Evolutionary conservation across 228 moss, liverwort and hornwort species (phyloP).

Genomic region (Sphagnum fallax): DNA sequence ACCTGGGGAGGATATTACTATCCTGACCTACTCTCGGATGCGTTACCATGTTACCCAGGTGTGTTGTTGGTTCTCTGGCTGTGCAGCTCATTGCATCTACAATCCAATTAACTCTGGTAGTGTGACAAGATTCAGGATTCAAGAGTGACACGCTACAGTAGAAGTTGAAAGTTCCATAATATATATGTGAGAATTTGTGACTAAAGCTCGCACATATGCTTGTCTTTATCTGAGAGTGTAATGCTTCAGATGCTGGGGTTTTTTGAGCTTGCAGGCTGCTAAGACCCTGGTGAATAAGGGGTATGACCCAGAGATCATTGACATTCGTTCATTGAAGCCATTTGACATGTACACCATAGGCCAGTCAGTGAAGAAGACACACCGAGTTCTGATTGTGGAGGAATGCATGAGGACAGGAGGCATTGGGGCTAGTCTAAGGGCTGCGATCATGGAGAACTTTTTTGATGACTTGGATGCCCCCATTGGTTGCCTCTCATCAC

Average conservation of each 20-base stretch:
- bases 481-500: conserved; percentile 94
- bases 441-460: conserved; percentile 92
- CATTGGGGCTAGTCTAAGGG: conserved; percentile 93
- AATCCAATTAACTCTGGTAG: too few relatives aligned
- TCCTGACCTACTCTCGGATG: conserved; percentile 95
- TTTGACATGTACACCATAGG: conserved; percentile 96
- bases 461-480: conserved; percentile 97
- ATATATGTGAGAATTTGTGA: too few relatives aligned
- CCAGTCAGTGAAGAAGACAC: conserved; percentile 95
- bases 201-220: too few relatives aligned
- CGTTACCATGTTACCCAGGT: conserved; percentile 79
- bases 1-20: conserved; percentile 80
- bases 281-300: conserved; percentile 94
- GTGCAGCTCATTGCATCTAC: too few relatives aligned
- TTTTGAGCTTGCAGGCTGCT: conserved; percentile 52
- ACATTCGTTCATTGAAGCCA: conserved; percentile 96
- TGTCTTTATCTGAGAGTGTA: too few relatives aligned
- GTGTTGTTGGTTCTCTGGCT: neutral
- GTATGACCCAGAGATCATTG: conserved; percentile 97
- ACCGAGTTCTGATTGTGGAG: conserved; percentile 90
- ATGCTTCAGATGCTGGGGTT: too few relatives aligned
- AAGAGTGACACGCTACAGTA: too few relatives aligned
- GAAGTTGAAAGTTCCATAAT: too few relatives aligned
- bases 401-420: conserved; percentile 99
- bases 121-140: too few relatives aligned